Evolutionary conservation across 116 monocot genomes (phyloP).

Genomic region (Phalaenopsis hybrid): DNA sequence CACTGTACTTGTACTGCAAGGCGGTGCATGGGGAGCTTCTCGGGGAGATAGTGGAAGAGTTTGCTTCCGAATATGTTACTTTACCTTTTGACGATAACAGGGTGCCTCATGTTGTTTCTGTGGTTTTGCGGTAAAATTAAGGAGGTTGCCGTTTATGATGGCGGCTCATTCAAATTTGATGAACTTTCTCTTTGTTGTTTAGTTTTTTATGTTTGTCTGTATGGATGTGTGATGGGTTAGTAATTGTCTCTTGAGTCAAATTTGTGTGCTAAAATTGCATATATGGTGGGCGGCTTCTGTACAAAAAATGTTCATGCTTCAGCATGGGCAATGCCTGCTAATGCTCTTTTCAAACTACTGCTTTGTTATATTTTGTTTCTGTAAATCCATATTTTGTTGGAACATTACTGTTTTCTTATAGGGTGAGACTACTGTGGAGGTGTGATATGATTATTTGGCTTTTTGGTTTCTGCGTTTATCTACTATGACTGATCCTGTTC

Average conservation of each 20-base stretch:
- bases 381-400: not conserved
- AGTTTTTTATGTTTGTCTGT: not conserved
- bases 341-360: slow-evolving; percentile 1
- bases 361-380: not conserved
- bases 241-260: not conserved
- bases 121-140: slow-evolving; percentile 19
- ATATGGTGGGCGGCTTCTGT: slow-evolving; percentile 2
- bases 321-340: not conserved
- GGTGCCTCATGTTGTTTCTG: slow-evolving; percentile 49
- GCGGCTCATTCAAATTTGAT: not conserved
- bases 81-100: slow-evolving; percentile 49
- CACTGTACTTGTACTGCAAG: slow-evolving; percentile 58
- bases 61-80: slow-evolving; percentile 40
- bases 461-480: not conserved
- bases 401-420: not conserved
- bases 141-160: not conserved
- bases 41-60: slow-evolving; percentile 51
- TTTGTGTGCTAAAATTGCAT: not conserved
- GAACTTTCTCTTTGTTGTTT: not conserved
- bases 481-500: not conserved
- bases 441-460: not conserved
- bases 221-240: not conserved
- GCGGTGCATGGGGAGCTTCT: slow-evolving; percentile 67
- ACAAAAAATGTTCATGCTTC: slow-evolving; percentile 6
- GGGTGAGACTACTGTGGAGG: not conserved